Percentiles rank a stretch among this genome's conserved stretches.
phyloP scores from a whole-genome alignment of 2,329 filamentous ascomycete genomes.

The Fusarium penzigii region DNA sequence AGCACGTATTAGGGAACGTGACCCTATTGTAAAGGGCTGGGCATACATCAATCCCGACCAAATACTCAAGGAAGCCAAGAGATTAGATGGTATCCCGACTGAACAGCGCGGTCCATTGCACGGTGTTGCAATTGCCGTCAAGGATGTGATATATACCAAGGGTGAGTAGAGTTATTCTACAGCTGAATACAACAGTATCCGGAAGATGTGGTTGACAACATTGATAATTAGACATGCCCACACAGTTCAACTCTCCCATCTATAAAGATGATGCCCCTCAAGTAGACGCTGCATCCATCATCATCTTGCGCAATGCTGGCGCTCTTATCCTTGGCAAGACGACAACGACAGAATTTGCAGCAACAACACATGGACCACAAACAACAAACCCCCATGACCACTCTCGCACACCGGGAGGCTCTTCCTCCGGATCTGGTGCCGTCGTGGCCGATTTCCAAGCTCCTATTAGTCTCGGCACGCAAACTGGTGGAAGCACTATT shows the following conservation, averaged over 20 bases:
- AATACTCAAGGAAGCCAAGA: constrained; percentile 3
- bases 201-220: fast-evolving
- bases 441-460: constrained; percentile 66
- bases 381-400: constrained; percentile 64
- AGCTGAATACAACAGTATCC: no score
- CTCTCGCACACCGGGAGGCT: constrained; percentile 63
- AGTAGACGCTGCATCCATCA: constrained; percentile 53
- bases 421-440: constrained; percentile 66
- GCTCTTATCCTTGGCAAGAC: constrained; percentile 51
- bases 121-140: constrained; percentile 12
- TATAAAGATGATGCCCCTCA: constrained; percentile 45
- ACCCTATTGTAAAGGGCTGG: constrained; percentile 5
- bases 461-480: constrained; percentile 62
- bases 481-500: constrained; percentile 66
- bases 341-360: constrained; percentile 56
- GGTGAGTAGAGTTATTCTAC: background rate
- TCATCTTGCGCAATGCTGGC: constrained; percentile 52
- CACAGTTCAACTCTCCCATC: constrained; percentile 53
- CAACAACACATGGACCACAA: constrained; percentile 47
- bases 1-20: no score
- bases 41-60: background rate
- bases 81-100: background rate
- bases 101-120: constrained; percentile 4
- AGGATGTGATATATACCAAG: constrained; percentile 17
- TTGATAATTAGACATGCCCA: constrained; percentile 51